Evolutionary conservation across 139 green algal species (phyloP).

Genomic region (Diplosphaera chodatii): DNA sequence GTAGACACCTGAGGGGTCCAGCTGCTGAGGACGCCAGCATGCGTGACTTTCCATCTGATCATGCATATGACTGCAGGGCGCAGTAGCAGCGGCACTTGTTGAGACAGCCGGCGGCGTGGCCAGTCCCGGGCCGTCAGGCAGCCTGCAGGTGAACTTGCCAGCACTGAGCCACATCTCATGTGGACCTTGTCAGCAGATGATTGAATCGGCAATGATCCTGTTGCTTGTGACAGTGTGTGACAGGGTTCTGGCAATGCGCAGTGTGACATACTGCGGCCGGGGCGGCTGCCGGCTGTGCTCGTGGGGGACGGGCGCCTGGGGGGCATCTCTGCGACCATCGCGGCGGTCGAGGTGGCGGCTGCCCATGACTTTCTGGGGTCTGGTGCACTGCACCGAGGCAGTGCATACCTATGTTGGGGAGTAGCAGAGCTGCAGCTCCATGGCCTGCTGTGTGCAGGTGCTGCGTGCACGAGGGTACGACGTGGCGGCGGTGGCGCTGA

Average conservation of each 20-base stretch:
- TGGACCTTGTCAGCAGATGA: no score
- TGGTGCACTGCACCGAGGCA: no score
- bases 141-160: conserved; percentile 49
- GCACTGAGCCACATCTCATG: no score
- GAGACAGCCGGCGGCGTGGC: conserved; percentile 89
- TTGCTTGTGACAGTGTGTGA: no score
- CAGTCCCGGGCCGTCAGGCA: conserved; percentile 76
- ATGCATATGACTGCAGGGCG: no score
- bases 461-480: conserved; percentile 64
- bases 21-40: no score
- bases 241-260: no score
- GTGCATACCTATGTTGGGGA: no score
- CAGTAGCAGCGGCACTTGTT: conserved; percentile 56
- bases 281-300: conserved; percentile 80
- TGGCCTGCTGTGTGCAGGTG: not conserved
- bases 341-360: conserved; percentile 61
- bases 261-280: conserved; percentile 67
- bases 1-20: no score
- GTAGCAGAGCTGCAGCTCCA: no score
- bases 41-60: no score
- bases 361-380: not conserved
- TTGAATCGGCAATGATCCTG: no score
- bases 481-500: conserved; percentile 57
- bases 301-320: conserved; percentile 86
- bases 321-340: conserved; percentile 86